These are phyloP conservation scores for Aurifilum marmelostoma DNA, from an alignment of 2,329 filamentous ascomycete species.

Conservation along the genomic window DNA sequence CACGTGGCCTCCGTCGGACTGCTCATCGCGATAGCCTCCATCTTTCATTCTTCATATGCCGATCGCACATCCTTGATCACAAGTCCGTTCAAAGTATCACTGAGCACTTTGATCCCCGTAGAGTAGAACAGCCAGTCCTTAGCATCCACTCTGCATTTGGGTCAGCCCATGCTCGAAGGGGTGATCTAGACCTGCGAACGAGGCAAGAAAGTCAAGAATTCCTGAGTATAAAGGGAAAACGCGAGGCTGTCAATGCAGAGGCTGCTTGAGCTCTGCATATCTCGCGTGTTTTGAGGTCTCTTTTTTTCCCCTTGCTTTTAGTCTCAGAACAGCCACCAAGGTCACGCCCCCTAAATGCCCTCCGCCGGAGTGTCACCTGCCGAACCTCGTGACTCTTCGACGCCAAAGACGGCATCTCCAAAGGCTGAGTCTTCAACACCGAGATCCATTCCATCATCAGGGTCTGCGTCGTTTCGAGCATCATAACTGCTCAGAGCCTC, in stretches of 20 bases:
- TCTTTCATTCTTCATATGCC: background rate
- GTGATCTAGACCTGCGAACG: background rate
- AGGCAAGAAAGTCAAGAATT: background rate
- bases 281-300: too few species aligned
- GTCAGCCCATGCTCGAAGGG: background rate
- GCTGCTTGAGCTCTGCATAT: background rate
- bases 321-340: background rate
- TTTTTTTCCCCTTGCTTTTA: too few species aligned
- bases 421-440: constrained; percentile 79
- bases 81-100: background rate
- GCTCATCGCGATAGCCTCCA: background rate
- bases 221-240: background rate
- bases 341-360: constrained; percentile 32
- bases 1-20: background rate
- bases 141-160: background rate
- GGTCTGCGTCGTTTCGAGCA: constrained; percentile 52
- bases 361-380: constrained; percentile 42
- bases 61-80: background rate
- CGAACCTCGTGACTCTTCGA: constrained; percentile 41
- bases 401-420: constrained; percentile 78
- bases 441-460: constrained; percentile 62
- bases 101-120: background rate
- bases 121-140: background rate
- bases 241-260: background rate
- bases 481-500: constrained; percentile 72